A percentile compares a stretch with the other conserved stretches of the same genome.
Conservation (phyloP, 2,329 filamentous ascomycete genomes). For the Trichoderma endophyticum region DNA sequence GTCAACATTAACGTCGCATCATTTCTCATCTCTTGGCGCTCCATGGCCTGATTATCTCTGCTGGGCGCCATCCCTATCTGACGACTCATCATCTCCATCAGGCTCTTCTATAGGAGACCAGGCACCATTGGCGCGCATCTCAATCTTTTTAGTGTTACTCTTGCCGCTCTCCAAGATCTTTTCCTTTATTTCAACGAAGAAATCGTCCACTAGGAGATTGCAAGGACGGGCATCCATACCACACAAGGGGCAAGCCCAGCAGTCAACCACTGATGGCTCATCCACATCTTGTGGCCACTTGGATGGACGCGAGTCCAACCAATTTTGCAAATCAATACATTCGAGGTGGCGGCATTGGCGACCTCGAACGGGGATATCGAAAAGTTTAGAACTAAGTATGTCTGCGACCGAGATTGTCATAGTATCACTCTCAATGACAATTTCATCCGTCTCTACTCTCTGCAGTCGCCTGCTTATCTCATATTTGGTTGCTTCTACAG, state of each 20-base stretch:
- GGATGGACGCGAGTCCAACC: conserved; percentile 63
- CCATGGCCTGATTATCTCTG: neutral
- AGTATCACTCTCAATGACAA: conserved; percentile 55
- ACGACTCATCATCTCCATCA: conserved; percentile 26
- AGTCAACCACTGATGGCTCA: conserved; percentile 60
- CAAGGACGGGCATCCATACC: conserved; percentile 70
- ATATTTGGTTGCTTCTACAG: conserved; percentile 48
- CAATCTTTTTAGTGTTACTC: conserved; percentile 31
- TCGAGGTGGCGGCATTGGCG: conserved; percentile 70
- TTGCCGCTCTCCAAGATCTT: conserved; percentile 40
- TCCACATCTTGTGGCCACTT: conserved; percentile 33
- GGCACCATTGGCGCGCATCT: conserved; percentile 29
- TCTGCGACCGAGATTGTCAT: conserved; percentile 61
- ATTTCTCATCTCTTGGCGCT: neutral
- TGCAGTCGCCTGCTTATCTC: conserved; percentile 53
- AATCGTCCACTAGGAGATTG: conserved; percentile 69
- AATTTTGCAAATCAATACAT: conserved; percentile 86
- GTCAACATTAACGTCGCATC: neutral
- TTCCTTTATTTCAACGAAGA: conserved; percentile 60
- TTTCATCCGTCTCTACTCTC: conserved; percentile 49
- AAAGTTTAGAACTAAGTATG: conserved; percentile 63
- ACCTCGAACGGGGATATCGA: conserved; percentile 69
- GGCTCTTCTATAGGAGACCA: conserved; percentile 35
- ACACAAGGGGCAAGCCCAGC: conserved; percentile 88
- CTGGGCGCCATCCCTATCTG: neutral